Base-by-base conservation (phyloP, 2,329 filamentous ascomycete genomes). In the Botryotinia calthae region DNA sequence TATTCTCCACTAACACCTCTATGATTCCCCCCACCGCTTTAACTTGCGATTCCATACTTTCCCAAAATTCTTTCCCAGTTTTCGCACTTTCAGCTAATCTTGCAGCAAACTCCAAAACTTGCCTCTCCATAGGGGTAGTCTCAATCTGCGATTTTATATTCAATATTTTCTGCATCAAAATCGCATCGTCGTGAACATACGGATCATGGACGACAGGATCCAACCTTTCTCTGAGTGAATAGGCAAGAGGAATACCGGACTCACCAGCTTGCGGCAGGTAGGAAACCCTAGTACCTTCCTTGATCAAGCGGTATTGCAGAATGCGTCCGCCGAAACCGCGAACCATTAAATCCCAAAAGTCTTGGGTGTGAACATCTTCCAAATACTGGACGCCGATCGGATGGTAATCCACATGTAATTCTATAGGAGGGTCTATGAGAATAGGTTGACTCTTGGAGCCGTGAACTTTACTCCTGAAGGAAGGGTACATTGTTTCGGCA, bases 311-410 rank as follows among this genome's bases (percentile, higher is more conserved):
- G n/a, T 67, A 67, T 67, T 67, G 48, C 20, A 67, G 4, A 31
- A 67, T 67, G 4, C 48, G 34, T 3, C 65, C 65, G 9, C 65
- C 65, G 18, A 67, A 67, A 7, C 34, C 34, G 5, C 65, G 65
- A 42, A 67, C 65, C 48, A 67, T 56, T 1, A 67, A 18, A 42
- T 67, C 65, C 65, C 65, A 67, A 28, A 67, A 67, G 16, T 56
- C 65, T 28, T 67, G 48, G 6, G 20, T 67, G 22, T 67, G 65
- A 20, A 67, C 48, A 8, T 67, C 65, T 56, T 67, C 65, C 7
- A 56, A 16, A 28, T 56, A 67, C 4, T 56, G 65, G 4, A 67
- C 65, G 25, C 65, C 34, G 18, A 67, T 56, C 2, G 65, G 65
- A 20, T 67, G 12, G 2, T 56, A 56, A 42, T 67, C 65, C 3